phyloP scores from a whole-genome alignment of 108 stramenopile species.

The Cyclotella kingstonii region DNA sequence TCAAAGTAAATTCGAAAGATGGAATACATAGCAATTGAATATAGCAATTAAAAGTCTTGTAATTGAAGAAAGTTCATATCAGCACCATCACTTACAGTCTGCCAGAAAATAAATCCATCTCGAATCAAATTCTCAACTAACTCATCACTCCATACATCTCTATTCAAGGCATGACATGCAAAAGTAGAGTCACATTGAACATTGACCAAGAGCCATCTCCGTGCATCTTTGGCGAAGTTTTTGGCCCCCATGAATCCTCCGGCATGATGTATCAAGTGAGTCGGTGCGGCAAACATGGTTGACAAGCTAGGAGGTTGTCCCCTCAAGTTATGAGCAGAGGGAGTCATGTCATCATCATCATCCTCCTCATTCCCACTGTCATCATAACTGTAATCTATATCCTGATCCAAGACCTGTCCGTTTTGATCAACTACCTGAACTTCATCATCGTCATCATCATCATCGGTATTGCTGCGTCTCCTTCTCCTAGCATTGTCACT shows the following conservation, averaged over 20 bases:
- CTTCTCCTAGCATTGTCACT: not conserved
- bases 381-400: not conserved
- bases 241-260: conserved; percentile 86
- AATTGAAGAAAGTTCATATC: too few relatives aligned
- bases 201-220: conserved; percentile 92
- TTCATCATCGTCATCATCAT: not conserved
- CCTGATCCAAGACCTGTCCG: not conserved
- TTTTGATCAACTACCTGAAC: not conserved
- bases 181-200: conserved; percentile 86
- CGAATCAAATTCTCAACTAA: conserved; percentile 90
- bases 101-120: conserved; percentile 95
- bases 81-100: conserved; percentile 62
- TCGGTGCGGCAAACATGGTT: conserved; percentile 79
- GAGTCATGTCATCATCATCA: conserved; percentile 21
- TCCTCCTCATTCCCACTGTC: conserved; percentile 1
- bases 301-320: conserved; percentile 41
- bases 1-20: not conserved
- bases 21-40: not conserved
- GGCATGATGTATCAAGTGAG: conserved; percentile 63
- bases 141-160: conserved; percentile 96
- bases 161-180: conserved; percentile 90
- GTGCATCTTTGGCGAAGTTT: conserved; percentile 75
- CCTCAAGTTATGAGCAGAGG: conserved; percentile 1
- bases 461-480: not conserved
- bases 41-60: not conserved